Evolutionary conservation across 192 early-diverging fungal species (phyloP).

Genomic region (Diversispora epigaea): DNA sequence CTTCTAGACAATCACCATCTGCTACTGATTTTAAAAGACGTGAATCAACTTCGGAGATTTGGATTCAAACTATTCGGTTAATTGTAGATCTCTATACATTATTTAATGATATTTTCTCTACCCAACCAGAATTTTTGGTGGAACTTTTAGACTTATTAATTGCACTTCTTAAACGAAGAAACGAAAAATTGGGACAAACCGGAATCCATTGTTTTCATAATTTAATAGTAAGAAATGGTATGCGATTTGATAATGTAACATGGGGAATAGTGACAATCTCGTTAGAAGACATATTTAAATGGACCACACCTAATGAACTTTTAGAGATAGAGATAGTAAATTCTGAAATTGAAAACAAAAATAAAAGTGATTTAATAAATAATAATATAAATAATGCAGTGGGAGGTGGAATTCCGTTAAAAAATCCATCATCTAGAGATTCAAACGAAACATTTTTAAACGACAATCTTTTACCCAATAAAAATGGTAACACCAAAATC

Average conservation of each 20-base stretch:
- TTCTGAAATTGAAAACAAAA: neutral
- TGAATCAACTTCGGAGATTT: constrained; percentile 83
- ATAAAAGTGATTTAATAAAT: neutral
- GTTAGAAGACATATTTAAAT: constrained; percentile 74
- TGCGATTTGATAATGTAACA: constrained; percentile 66
- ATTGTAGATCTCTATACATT: constrained; percentile 81
- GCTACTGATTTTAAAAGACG: constrained; percentile 79
- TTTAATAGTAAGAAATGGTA: constrained; percentile 75
- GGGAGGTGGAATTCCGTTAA: neutral
- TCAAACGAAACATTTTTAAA: neutral
- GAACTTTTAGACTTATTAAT: constrained; percentile 71
- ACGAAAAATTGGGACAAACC: constrained; percentile 85
- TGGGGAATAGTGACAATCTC: constrained; percentile 77
- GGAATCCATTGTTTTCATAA: constrained; percentile 89
- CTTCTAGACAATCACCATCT: constrained; percentile 45
- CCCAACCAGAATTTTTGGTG: constrained; percentile 75
- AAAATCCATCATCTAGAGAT: neutral
- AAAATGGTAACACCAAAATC: constrained; percentile 37
- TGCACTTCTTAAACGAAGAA: constrained; percentile 56
- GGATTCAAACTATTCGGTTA: constrained; percentile 87
- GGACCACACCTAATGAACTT: constrained; percentile 78
- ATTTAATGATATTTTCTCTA: constrained; percentile 70
- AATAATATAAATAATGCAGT: neutral
- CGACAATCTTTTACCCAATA: constrained; percentile 27
- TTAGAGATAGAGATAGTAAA: constrained; percentile 49